Base-by-base conservation (phyloP, 345 rosid genomes). In the Durio zibethinus region DNA sequence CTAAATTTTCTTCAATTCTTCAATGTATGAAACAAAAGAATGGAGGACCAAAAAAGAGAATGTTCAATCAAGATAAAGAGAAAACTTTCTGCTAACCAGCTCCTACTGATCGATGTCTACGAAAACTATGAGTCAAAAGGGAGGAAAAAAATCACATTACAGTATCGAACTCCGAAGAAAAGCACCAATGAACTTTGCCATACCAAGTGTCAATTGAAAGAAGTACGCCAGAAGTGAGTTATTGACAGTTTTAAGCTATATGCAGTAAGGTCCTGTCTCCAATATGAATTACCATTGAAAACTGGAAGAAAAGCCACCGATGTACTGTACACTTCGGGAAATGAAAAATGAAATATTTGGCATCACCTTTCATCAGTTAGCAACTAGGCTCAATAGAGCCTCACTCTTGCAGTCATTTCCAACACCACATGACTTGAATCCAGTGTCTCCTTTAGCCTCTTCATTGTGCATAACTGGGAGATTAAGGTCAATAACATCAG, bases 361-460 rank as follows among this genome's bases (percentile, higher is more conserved):
- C 35, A 48, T 27, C 64, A 63, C 25, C 29, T 23, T 23, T 54
- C 61, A 7, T 83, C 73, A 86, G 81, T 25, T 80, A 11, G 78
- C 83, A 56, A 82, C 68, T 10, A 79, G 72, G 63, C 78, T 75
- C 45, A 74, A 47, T 57, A 76, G 11, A 65, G 84, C 36, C 50
- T 72, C 76, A 52, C 65, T 73, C 21, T 79, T 77, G 73, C 35
- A 31, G 68, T 77, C 77, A 53, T 40, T 69, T 61, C 76, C 77
- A 38, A 52, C 67, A 74, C 80, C 64, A 76, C 81, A 78, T 35
- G 42, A 50, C 25, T 70, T 68, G 36, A 77, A 72, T 38, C 71
- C 78, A 45, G 7, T 54, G 72, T 74, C 85, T 47, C 47, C 33
- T 18, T 68, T 79, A 29, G 40, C 72, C 56, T 72, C 63, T 27